These are phyloP conservation scores for Kwoniella dendrophila DNA, from an alignment of 768 basidiomycete species.

Conservation along the genomic window DNA sequence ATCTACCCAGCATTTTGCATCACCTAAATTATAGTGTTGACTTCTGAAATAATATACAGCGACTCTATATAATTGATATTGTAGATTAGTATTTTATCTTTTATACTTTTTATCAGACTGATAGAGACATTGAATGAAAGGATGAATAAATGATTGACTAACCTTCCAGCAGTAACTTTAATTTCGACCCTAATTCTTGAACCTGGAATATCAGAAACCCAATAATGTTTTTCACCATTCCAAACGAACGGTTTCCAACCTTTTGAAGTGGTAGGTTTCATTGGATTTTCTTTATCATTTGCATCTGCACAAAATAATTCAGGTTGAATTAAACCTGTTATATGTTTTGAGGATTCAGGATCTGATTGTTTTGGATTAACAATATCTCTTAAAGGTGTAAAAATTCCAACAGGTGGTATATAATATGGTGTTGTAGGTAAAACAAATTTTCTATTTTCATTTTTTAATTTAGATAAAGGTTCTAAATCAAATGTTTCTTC, in stretches of 20 bases:
- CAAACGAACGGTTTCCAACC: conserved; percentile 51
- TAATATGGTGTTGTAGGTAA: conserved; percentile 36
- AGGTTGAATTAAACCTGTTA: conserved; percentile 45
- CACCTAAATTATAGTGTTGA: conserved; percentile 47
- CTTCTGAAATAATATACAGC: conserved; percentile 53
- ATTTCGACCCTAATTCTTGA: conserved; percentile 53
- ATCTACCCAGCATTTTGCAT: conserved; percentile 54
- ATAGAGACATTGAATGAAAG: not conserved
- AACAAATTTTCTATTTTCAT: conserved; percentile 44
- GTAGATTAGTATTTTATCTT: not conserved
- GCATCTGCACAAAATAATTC: conserved; percentile 54
- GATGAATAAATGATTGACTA: conserved; percentile 13
- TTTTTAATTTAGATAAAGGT: conserved; percentile 26
- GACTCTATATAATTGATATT: conserved; percentile 28
- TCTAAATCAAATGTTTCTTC: conserved; percentile 40
- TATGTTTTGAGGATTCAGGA: conserved; percentile 30
- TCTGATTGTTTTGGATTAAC: conserved; percentile 39
- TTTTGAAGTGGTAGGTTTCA: conserved; percentile 39
- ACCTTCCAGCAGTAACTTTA: conserved; percentile 51
- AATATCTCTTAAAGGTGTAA: conserved; percentile 48
- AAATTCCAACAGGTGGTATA: conserved; percentile 38
- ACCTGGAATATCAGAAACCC: conserved; percentile 43
- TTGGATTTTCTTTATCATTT: conserved; percentile 48
- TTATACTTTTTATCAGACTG: too few species aligned
- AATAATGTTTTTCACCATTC: conserved; percentile 55